These are phyloP conservation scores for Phytophthora idaei DNA, from an alignment of 352 stramenopile genomes.

Conservation along the genomic window DNA sequence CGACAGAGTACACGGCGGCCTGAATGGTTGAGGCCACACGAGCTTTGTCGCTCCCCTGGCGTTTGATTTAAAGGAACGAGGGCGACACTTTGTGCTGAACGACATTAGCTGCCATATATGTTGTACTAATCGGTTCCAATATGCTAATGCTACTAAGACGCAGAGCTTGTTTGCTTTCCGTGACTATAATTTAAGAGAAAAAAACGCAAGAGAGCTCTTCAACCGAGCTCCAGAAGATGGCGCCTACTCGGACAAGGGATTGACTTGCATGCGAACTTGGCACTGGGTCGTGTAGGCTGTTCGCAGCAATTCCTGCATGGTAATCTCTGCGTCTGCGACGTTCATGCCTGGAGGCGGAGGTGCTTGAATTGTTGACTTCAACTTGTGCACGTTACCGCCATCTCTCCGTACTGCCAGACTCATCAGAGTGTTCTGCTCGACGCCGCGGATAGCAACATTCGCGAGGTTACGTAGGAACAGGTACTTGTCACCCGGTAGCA, in stretches of 20 bases:
- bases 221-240: slow-evolving; percentile 9
- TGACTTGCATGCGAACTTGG: slow-evolving; percentile 84
- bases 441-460: slow-evolving; percentile 70
- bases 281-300: slow-evolving; percentile 86
- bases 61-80: not conserved
- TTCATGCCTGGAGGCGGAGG: slow-evolving; percentile 65
- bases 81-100: slow-evolving; percentile 1
- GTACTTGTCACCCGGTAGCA: slow-evolving; percentile 76
- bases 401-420: slow-evolving; percentile 32
- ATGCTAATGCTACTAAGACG: slow-evolving; percentile 18
- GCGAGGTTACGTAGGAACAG: slow-evolving; percentile 88
- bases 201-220: slow-evolving; percentile 27
- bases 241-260: slow-evolving; percentile 45
- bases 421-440: slow-evolving; percentile 82
- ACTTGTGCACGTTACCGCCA: slow-evolving; percentile 30
- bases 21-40: not conserved
- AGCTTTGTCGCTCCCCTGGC: not conserved
- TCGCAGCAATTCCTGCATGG: slow-evolving; percentile 85
- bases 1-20: slow-evolving; percentile 7
- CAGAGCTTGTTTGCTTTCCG: slow-evolving; percentile 1
- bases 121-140: slow-evolving; percentile 23
- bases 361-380: slow-evolving; percentile 44
- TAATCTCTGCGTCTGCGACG: slow-evolving; percentile 63
- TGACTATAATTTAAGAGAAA: slow-evolving; percentile 41
- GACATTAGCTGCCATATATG: slow-evolving; percentile 12